Conservation (phyloP, 1,284 basidiomycete genomes). For the Pascua sp. region DNA sequence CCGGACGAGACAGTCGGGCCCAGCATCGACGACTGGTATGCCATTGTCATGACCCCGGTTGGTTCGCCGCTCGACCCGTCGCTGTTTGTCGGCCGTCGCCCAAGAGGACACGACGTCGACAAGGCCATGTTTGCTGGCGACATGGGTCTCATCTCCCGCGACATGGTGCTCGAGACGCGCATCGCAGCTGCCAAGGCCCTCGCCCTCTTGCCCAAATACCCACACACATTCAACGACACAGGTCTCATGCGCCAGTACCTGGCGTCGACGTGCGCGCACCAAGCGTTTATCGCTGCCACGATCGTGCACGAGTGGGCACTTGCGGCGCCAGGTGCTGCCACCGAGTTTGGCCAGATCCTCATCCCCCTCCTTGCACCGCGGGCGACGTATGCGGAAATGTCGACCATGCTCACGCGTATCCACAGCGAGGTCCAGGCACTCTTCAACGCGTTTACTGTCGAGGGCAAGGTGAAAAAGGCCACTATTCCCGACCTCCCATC, state of each 20-base stretch:
- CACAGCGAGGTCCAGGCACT: constrained; percentile 76
- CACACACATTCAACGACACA: constrained; percentile 37
- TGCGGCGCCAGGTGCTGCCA: constrained; percentile 55
- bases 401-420: constrained; percentile 72
- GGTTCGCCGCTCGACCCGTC: constrained; percentile 72
- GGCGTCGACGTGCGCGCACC: constrained; percentile 83
- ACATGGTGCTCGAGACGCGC: constrained; percentile 76
- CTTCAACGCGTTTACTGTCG: constrained; percentile 71
- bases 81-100: constrained; percentile 59
- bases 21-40: constrained; percentile 64
- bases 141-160: constrained; percentile 73
- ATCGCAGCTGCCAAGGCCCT: constrained; percentile 77
- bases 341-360: constrained; percentile 51
- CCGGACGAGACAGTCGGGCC: constrained; percentile 33
- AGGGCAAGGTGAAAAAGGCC: constrained; percentile 78
- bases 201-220: constrained; percentile 50
- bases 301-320: constrained; percentile 89
- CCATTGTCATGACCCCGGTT: constrained; percentile 84
- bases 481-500: constrained; percentile 75
- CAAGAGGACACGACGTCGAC: constrained; percentile 82
- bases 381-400: constrained; percentile 87
- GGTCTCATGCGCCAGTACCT: constrained; percentile 74
- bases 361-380: constrained; percentile 75
- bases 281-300: constrained; percentile 78
- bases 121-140: constrained; percentile 94